These are phyloP conservation scores for Knoxdaviesia capensis DNA, from an alignment of 2,329 filamentous ascomycete species.

Conservation along the genomic window DNA sequence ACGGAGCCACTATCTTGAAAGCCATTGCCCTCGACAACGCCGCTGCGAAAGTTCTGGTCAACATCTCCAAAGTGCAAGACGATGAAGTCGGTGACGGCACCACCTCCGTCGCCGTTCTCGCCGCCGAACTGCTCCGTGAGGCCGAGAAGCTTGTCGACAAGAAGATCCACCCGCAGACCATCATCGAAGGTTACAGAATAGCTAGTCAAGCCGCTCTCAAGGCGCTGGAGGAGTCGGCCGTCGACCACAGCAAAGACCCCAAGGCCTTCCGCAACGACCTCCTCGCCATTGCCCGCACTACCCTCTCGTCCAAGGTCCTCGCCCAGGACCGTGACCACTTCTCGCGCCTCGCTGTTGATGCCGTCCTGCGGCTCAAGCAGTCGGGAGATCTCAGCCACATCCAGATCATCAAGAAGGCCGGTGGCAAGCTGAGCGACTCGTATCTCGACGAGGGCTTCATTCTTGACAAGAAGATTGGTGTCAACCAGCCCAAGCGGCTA, in stretches of 20 bases:
- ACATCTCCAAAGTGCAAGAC: slow-evolving; percentile 98
- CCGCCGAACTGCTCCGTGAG: slow-evolving; percentile 85
- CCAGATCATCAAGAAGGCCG: slow-evolving; percentile 98
- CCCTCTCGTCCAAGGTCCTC: slow-evolving; percentile 90
- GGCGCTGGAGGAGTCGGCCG: slow-evolving; percentile 65
- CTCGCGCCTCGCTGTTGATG: slow-evolving; percentile 71
- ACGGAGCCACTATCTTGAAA: slow-evolving; percentile 95
- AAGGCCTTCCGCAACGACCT: slow-evolving; percentile 80
- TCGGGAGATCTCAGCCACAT: slow-evolving; percentile 93
- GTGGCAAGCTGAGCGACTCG: slow-evolving; percentile 91
- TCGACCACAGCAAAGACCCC: slow-evolving; percentile 72
- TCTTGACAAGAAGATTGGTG: slow-evolving; percentile 95
- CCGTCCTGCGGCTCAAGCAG: slow-evolving; percentile 72
- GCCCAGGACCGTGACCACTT: slow-evolving; percentile 89
- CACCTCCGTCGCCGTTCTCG: slow-evolving; percentile 90
- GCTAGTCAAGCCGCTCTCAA: slow-evolving; percentile 73
- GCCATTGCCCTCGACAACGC: slow-evolving; percentile 97
- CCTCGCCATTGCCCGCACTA: slow-evolving; percentile 78
- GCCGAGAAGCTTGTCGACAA: slow-evolving; percentile 93
- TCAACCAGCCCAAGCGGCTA: slow-evolving; percentile 92
- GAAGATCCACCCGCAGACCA: slow-evolving; percentile 98
- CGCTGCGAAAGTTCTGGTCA: slow-evolving; percentile 92
- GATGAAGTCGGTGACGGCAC: slow-evolving; percentile 97
- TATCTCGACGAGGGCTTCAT: slow-evolving; percentile 98
- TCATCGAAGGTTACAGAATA: slow-evolving; percentile 98